Evolutionary conservation across 139 green algal genomes (phyloP).

Genomic region (Astrephomene gubernaculifera): DNA sequence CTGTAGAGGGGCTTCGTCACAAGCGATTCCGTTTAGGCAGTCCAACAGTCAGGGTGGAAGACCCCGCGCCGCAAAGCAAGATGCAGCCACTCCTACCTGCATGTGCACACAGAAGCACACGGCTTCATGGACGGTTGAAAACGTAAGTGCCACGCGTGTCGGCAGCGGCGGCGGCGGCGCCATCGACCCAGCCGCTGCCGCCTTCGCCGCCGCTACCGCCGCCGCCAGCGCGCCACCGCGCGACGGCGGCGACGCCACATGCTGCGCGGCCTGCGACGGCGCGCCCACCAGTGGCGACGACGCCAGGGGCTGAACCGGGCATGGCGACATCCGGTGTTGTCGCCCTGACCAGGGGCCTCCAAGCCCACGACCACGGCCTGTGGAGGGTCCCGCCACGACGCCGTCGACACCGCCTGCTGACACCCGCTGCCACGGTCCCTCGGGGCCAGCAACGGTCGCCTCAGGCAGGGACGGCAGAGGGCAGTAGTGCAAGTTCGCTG

Average conservation of each 20-base stretch:
- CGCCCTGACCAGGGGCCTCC: conserved; percentile 8
- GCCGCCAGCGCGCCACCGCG: conserved; percentile 26
- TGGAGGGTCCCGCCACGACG: neutral
- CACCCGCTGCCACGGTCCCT: too few species aligned
- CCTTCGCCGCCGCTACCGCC: conserved; percentile 27
- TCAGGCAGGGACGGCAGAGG: too few species aligned
- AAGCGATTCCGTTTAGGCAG: neutral
- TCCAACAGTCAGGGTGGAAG: neutral
- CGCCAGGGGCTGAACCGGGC: neutral
- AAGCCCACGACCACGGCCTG: neutral
- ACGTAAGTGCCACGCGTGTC: conserved; percentile 11
- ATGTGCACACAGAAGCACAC: conserved; percentile 42
- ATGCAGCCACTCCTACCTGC: neutral
- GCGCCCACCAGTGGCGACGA: conserved; percentile 4
- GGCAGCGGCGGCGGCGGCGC: neutral
- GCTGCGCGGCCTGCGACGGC: neutral
- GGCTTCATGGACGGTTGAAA: conserved; percentile 15
- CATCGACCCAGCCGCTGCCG: neutral
- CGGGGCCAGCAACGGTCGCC: too few species aligned
- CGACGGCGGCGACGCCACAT: neutral
- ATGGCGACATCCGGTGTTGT: conserved; percentile 6
- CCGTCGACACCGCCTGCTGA: neutral
- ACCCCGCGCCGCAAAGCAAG: too few species aligned
- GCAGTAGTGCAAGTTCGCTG: too few species aligned
- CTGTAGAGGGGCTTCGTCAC: neutral